These are phyloP conservation scores for Geosmithia flava DNA, from an alignment of 2,329 filamentous ascomycete species.

Conservation along the genomic window DNA sequence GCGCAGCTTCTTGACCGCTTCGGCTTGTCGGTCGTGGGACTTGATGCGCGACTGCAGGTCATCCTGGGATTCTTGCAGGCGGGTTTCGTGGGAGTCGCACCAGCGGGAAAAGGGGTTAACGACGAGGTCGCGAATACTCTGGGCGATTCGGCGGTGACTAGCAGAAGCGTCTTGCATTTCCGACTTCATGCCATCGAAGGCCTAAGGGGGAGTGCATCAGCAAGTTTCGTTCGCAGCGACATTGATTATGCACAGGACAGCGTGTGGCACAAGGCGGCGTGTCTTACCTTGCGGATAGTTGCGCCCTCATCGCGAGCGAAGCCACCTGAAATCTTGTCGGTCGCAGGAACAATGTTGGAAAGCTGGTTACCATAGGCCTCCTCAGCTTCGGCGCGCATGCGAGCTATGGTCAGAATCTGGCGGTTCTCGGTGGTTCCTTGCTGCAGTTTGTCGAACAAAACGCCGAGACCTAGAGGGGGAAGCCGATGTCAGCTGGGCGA, in stretches of 20 bases:
- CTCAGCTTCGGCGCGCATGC: constrained; percentile 91
- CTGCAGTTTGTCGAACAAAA: constrained; percentile 92
- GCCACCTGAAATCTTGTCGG: constrained; percentile 72
- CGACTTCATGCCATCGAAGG: constrained; percentile 81
- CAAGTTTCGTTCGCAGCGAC: neutral
- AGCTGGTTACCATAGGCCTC: constrained; percentile 76
- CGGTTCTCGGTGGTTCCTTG: constrained; percentile 93
- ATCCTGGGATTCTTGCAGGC: constrained; percentile 88
- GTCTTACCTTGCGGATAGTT: constrained; percentile 76
- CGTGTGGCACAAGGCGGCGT: neutral
- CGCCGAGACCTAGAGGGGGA: constrained; percentile 55
- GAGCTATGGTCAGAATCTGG: constrained; percentile 82
- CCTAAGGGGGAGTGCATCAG: constrained; percentile 35
- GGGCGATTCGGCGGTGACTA: constrained; percentile 90
- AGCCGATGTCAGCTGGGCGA: neutral
- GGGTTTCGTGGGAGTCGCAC: constrained; percentile 88
- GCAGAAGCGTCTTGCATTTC: constrained; percentile 88
- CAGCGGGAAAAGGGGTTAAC: constrained; percentile 89
- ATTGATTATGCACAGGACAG: neutral
- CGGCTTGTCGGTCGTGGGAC: constrained; percentile 82
- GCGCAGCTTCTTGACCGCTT: constrained; percentile 81
- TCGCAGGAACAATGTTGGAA: constrained; percentile 66
- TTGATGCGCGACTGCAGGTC: constrained; percentile 86
- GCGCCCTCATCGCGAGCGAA: constrained; percentile 90
- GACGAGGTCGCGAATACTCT: constrained; percentile 91